Conservation (phyloP, 805 yeast genomes). For the Candida morakotiae region DNA sequence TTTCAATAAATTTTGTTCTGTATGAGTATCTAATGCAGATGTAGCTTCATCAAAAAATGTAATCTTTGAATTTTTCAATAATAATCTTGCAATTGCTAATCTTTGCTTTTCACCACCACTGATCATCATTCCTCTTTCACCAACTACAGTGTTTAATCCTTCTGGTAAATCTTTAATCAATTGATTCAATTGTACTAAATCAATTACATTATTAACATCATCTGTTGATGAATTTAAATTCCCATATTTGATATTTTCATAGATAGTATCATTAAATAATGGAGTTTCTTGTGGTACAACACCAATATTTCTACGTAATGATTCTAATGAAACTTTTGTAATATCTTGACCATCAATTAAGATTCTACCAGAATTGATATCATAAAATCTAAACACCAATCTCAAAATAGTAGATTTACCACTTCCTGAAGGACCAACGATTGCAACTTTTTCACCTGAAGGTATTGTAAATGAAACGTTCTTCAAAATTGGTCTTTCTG, state of each 20-base stretch:
- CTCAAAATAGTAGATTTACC: constrained; percentile 90
- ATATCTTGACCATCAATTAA: constrained; percentile 88
- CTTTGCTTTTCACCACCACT: constrained; percentile 99
- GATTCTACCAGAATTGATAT: constrained; percentile 72
- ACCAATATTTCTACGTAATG: constrained; percentile 72
- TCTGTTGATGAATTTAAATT: constrained; percentile 66
- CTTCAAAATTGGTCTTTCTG: constrained; percentile 77
- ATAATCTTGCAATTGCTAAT: constrained; percentile 86
- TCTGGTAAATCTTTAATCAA: constrained; percentile 73
- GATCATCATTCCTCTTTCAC: constrained; percentile 98
- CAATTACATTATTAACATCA: constrained; percentile 62
- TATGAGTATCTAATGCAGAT: constrained; percentile 92
- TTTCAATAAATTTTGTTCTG: constrained; percentile 77
- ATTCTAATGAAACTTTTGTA: constrained; percentile 65
- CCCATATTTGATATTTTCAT: constrained; percentile 88
- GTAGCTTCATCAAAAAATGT: constrained; percentile 97
- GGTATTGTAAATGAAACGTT: constrained; percentile 85
- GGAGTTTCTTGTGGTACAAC: constrained; percentile 99
- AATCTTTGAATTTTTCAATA: constrained; percentile 81
- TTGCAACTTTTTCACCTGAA: constrained; percentile 86
- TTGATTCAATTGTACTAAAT: constrained; percentile 63
- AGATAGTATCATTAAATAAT: constrained; percentile 81
- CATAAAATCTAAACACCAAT: constrained; percentile 85
- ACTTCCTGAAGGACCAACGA: constrained; percentile 95
- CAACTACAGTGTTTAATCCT: constrained; percentile 82